Evolutionary conservation across 768 basidiomycete genomes (phyloP), one percentile per base, ranked within the genome.

Genomic region (Trametes cinnabarina): DNA sequence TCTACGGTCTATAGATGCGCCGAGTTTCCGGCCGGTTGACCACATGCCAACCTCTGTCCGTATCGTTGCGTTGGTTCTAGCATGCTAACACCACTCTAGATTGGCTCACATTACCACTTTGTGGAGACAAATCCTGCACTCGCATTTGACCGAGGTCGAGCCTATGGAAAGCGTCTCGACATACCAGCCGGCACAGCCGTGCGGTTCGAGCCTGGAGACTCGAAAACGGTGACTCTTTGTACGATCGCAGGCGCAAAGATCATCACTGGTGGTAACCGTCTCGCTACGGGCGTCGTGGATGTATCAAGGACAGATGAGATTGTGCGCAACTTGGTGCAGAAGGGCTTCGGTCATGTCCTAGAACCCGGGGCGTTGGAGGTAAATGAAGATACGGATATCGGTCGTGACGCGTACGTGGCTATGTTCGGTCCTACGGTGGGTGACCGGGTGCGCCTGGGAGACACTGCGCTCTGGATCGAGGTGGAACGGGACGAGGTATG

Each of bases 341-440:
- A 76, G 60, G 87, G 85, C 3, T 97, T 96, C 69, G 77, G 76
- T 6, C 86, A 95, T 73, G 72, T 77, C 3, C 80, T 85, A 2
- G 84, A 94, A 62, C 88, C 86, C 4, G 82, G 80, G 8, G 84
- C 83, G 5, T 68, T 76, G 22, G 77, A 80, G 46, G 77, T 89
- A 10, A 63, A 64, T 28, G 62, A 37, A 51, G 83, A 87, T 52
- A 83, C 80, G 28, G 78, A 79, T 25, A 78, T 94, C 17, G 76
- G 80, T 23, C 76, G 90, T 42, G 84, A 89, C 42, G 77, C 84
- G 42, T 98, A 98, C 72, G 86, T 91, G 4, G 85, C 88, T 6
- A 97, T 98, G 94, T 99, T 84, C 72, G 97, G 97, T 0, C 97
- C 97, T 0, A 98, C 97, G 0, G 82, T 82, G 1, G 97, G 96